phyloP scores from a whole-genome alignment of 1,139 yeast genomes.

The Debaryomycetaceae sp. region DNA sequence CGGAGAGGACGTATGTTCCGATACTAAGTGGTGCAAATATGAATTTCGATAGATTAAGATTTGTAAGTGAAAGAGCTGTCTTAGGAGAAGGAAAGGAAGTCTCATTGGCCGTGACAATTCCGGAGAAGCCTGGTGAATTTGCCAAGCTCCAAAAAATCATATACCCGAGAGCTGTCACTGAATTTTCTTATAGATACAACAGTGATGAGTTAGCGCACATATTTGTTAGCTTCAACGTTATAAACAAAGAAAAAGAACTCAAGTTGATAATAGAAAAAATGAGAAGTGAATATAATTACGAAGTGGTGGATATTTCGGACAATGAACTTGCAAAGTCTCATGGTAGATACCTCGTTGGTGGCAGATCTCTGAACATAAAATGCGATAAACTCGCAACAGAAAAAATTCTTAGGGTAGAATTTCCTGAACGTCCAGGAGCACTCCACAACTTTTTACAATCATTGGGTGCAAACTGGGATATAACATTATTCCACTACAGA shows the following conservation, averaged over 20 bases:
- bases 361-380: slow-evolving; percentile 52
- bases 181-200: slow-evolving; percentile 80
- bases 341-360: slow-evolving; percentile 95
- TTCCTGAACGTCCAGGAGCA: slow-evolving; percentile 98
- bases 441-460: slow-evolving; percentile 71
- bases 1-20: slow-evolving; percentile 74
- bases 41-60: slow-evolving; percentile 94
- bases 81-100: slow-evolving; percentile 97
- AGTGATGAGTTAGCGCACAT: slow-evolving; percentile 64
- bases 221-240: slow-evolving; percentile 82
- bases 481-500: slow-evolving; percentile 92
- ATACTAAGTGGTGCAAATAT: slow-evolving; percentile 94
- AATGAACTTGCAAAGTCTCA: slow-evolving; percentile 95
- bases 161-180: slow-evolving; percentile 87
- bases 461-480: slow-evolving; percentile 79
- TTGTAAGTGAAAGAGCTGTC: slow-evolving; percentile 97
- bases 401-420: slow-evolving; percentile 78
- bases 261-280: slow-evolving; percentile 35
- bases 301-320: slow-evolving; percentile 79
- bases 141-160: slow-evolving; percentile 68
- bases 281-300: slow-evolving; percentile 45
- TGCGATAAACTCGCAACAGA: slow-evolving; percentile 54
- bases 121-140: slow-evolving; percentile 91
- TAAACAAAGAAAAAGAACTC: slow-evolving; percentile 60
- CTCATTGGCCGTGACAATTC: slow-evolving; percentile 83